Base-by-base conservation (phyloP, 345 rosid genomes). In the Gynandropsis gynandra region DNA sequence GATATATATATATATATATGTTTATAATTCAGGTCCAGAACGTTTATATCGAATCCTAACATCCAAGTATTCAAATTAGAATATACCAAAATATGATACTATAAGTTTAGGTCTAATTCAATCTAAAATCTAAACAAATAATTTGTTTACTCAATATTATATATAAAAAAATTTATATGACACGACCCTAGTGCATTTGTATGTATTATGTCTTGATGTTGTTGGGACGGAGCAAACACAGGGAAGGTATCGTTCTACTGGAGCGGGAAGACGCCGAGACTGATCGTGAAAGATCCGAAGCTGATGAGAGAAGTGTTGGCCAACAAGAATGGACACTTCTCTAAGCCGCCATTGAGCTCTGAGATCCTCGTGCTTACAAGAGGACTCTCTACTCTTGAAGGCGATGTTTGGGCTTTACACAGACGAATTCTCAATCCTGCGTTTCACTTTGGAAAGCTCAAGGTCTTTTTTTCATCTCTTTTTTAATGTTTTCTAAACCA, bases 391-490 rank as follows among this genome's bases (percentile, higher is more conserved):
- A 57, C 55, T 35, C 52, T 56, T 16, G 76, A 77, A 61, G 80
- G 79, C n/a, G 74, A 68, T 37, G 40, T 65, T 18, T 80, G 80
- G 87, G 71, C 75, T 20, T 47, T 17, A 53, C 78, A 57, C 56
- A 63, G 80, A 66, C 65, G 38, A 62, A 20, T 72, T 35, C 54
- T 72, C 33, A 75, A 68, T 42, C 86, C 72, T 46, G 75, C 72
- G 34, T 80, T 77, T 44, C 83, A 80, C 52, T 24, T 64, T 0
- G 77, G 74, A 39, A 77, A 66, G 55, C 52, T 74, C 6, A 80
- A 74, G 80, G 78, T 76, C 48, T 24, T 6, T 21, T 16, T 56
- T 32, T 24, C 12, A 34, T 32, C 9, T 11, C 20, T 39, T 11
- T 6, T 39, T 9, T 62, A 24, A 5, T 2, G 29, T 24, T 24